phyloP scores from a whole-genome alignment of 495 filamentous ascomycete species.

The Aspergillus leporis region DNA sequence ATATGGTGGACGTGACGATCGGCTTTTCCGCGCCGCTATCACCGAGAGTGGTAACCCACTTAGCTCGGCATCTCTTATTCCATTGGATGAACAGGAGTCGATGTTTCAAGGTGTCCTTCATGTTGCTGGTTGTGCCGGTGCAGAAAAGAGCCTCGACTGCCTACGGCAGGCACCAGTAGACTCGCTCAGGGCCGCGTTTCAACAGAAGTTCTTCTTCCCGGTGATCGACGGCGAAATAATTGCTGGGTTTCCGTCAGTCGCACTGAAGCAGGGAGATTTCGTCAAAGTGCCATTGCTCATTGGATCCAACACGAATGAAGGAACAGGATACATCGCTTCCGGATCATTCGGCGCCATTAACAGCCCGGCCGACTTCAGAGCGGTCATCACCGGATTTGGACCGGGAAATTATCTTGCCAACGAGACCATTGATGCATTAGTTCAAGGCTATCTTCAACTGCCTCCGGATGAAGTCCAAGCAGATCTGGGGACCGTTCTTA shows the following conservation, averaged over 20 bases:
- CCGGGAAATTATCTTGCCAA: constrained; percentile 6
- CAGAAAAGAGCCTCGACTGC: constrained; percentile 33
- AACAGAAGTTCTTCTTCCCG: constrained; percentile 37
- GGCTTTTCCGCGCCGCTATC: constrained; percentile 54
- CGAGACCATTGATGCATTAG: neutral
- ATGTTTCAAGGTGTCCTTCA: constrained; percentile 39
- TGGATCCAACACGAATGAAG: constrained; percentile 55
- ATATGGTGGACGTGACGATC: constrained; percentile 45
- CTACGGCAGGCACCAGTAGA: constrained; percentile 34
- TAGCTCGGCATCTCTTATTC: constrained; percentile 30
- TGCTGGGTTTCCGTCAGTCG: constrained; percentile 29
- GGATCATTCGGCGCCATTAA: constrained; percentile 35
- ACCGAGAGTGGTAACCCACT: constrained; percentile 43
- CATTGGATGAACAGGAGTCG: constrained; percentile 28
- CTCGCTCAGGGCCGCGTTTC: constrained; percentile 32
- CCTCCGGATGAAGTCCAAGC: neutral
- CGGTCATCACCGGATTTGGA: constrained; percentile 14
- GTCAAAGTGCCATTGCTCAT: constrained; percentile 48
- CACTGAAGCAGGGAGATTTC: constrained; percentile 38
- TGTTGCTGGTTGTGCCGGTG: constrained; percentile 28
- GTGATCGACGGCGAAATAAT: constrained; percentile 56
- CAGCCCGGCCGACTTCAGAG: constrained; percentile 40
- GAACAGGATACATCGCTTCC: constrained; percentile 45
- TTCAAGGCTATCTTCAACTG: neutral
- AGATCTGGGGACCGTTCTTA: neutral